phyloP scores from a whole-genome alignment of 1,139 yeast genomes.

The Candida glucosophila region DNA sequence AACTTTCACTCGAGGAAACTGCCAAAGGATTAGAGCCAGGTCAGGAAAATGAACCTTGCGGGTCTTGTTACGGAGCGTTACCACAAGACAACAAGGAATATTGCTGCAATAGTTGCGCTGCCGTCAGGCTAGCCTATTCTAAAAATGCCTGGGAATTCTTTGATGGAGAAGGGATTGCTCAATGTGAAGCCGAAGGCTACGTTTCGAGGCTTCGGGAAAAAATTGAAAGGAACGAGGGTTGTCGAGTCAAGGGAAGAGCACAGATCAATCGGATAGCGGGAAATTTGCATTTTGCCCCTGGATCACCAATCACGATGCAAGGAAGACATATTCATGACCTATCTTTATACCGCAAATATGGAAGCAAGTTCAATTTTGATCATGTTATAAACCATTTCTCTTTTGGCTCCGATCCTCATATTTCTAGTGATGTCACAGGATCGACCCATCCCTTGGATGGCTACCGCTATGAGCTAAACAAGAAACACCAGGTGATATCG shows the following conservation, averaged over 20 bases:
- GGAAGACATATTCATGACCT: slow-evolving; percentile 77
- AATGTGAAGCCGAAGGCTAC: slow-evolving; percentile 86
- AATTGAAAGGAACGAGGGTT: slow-evolving; percentile 62
- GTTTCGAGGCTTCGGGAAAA: slow-evolving; percentile 51
- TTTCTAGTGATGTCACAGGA: slow-evolving; percentile 13
- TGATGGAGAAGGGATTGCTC: slow-evolving; percentile 80
- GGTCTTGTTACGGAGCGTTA: slow-evolving; percentile 83
- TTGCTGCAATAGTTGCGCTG: slow-evolving; percentile 84
- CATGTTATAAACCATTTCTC: slow-evolving; percentile 75
- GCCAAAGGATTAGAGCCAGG: slow-evolving; percentile 33
- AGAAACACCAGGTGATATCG: slow-evolving; percentile 58
- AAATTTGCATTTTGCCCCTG: slow-evolving; percentile 92
- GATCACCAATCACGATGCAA: slow-evolving; percentile 49
- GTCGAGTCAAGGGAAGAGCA: slow-evolving; percentile 75
- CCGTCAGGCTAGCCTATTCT: slow-evolving; percentile 74
- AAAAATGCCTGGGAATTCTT: slow-evolving; percentile 77
- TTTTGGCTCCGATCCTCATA: slow-evolving; percentile 59
- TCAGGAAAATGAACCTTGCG: slow-evolving; percentile 51
- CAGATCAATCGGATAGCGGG: slow-evolving; percentile 82
- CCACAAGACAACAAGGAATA: slow-evolving; percentile 52
- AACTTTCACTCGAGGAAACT: slow-evolving; percentile 20
- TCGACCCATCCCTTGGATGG: slow-evolving; percentile 72
- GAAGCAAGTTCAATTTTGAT: slow-evolving; percentile 54
- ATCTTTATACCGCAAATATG: slow-evolving; percentile 53
- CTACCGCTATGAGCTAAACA: slow-evolving; percentile 26